Evolutionary conservation across 257 asterid genomes (phyloP).

Genomic region (Solanum megistacrolobum): DNA sequence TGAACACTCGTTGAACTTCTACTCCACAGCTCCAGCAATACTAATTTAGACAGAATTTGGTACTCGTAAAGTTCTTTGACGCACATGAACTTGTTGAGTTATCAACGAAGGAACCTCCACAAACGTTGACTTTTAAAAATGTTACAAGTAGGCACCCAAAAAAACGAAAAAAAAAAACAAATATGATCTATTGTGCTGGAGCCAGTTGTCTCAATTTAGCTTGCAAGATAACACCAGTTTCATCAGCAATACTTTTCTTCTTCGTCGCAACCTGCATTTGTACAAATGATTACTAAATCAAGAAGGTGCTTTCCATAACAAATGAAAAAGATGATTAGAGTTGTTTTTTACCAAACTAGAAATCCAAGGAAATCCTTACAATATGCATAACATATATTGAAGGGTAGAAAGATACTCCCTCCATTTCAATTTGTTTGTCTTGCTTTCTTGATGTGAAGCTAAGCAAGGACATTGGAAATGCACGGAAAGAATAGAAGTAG

Average conservation of each 20-base stretch:
- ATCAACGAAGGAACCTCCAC: background rate
- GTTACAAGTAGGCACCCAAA: too few relatives aligned
- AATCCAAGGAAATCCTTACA: background rate
- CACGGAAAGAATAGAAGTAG: background rate
- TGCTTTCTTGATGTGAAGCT: background rate
- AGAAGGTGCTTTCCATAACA: background rate
- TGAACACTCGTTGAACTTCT: background rate
- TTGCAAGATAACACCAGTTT: conserved; percentile 65
- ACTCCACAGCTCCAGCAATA: background rate
- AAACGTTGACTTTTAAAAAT: too few relatives aligned
- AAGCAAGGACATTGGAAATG: background rate
- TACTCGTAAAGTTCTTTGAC: background rate
- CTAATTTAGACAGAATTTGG: background rate
- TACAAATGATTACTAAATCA: background rate
- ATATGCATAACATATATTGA: background rate
- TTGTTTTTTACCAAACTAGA: background rate
- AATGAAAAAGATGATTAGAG: background rate
- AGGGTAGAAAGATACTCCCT: background rate
- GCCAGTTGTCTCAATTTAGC: conserved; percentile 57
- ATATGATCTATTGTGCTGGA: conserved; percentile 25
- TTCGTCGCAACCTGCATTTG: conserved; percentile 63
- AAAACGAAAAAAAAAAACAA: background rate
- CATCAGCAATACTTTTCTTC: conserved; percentile 78
- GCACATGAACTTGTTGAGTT: background rate
- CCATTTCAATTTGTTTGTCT: background rate